Evolutionary conservation across 1,284 basidiomycete genomes (phyloP).

Genomic region (Hemileia vastatrix): DNA sequence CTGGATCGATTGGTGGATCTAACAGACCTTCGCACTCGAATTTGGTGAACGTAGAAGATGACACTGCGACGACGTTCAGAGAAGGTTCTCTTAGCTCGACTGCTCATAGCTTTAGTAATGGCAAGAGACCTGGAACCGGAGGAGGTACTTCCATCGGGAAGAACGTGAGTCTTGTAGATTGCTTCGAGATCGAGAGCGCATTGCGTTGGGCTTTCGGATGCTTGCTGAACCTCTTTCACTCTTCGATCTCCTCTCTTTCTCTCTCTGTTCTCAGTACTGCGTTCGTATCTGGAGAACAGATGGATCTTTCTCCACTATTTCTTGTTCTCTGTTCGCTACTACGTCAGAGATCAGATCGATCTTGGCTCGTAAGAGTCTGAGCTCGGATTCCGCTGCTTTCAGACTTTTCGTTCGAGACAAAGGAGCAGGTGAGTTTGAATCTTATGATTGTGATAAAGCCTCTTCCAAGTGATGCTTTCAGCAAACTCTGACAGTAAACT

Average conservation of each 20-base stretch:
- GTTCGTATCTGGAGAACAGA: slow-evolving; percentile 70
- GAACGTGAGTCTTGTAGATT: neutral
- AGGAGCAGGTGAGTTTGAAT: slow-evolving; percentile 5
- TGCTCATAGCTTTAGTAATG: neutral
- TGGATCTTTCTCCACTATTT: slow-evolving; percentile 61
- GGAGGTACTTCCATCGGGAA: neutral
- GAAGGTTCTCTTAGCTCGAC: neutral
- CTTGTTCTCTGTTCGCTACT: slow-evolving; percentile 57
- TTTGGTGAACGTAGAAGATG: slow-evolving; percentile 27
- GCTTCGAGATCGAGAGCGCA: too few relatives aligned
- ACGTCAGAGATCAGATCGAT: slow-evolving; percentile 59
- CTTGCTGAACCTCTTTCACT: neutral
- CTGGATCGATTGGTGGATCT: slow-evolving; percentile 30
- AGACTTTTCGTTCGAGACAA: slow-evolving; percentile 24
- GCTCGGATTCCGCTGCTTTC: slow-evolving; percentile 54
- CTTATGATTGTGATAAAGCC: neutral
- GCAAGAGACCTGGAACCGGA: slow-evolving; percentile 18
- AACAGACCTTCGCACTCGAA: slow-evolving; percentile 27
- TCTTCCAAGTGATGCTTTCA: slow-evolving; percentile 1
- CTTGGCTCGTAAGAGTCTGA: slow-evolving; percentile 52
- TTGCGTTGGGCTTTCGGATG: too few relatives aligned
- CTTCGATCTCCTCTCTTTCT: neutral
- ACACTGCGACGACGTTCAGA: slow-evolving; percentile 7
- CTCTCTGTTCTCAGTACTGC: slow-evolving; percentile 41
- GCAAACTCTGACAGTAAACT: slow-evolving; percentile 38